Evolutionary conservation across 257 asterid genomes (phyloP), one percentile per base, ranked within the genome.

Genomic region (Gentiana straminea): DNA sequence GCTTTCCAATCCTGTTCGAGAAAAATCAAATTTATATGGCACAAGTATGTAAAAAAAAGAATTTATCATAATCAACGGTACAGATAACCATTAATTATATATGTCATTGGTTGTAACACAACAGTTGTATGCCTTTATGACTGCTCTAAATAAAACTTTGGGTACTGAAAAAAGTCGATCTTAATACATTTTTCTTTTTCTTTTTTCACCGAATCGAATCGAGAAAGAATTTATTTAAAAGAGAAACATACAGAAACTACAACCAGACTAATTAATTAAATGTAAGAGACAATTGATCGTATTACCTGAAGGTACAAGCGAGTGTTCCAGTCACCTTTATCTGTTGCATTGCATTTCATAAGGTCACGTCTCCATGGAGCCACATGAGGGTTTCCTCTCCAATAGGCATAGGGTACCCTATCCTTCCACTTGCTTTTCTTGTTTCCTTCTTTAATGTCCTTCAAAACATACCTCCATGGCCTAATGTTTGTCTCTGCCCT

Each of bases 401-500:
- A 90, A 54, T 90, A 90, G 11, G 98, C 98, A 61, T 78, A 84
- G 33, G 98, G 89, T 54, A 60, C 81, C 74, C 98, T 82, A 2
- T 84, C 94, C 62, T 64, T 86, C 98, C 98, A 90, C 60, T 73
- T 77, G 44, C 56, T 70, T 68, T 48, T 82, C 66, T 80, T 60
- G 55, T 84, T 82, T 49, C 91, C 96, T 79, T 86, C 81, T 78
- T 69, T 73, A 54, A 90, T 82, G 47, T 80, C 89, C 65, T 79
- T 69, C 66, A 84, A 50, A 54, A 73, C 68, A 64, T 62, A 59
- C 66, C 79, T 86, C 98, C 98, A 90, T 64, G 98, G 96, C 81
- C 58, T 82, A 67, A 90, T 75, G 51, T 90, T 82, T 33, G 75
- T 73, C 80, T 90, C 98, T n/a, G 94, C 82, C 96, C 98, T 90